A percentile compares a stretch with the other conserved stretches of the same genome.
phyloP scores from a whole-genome alignment of 805 yeast species.

The Isabelozyma gotoi region DNA sequence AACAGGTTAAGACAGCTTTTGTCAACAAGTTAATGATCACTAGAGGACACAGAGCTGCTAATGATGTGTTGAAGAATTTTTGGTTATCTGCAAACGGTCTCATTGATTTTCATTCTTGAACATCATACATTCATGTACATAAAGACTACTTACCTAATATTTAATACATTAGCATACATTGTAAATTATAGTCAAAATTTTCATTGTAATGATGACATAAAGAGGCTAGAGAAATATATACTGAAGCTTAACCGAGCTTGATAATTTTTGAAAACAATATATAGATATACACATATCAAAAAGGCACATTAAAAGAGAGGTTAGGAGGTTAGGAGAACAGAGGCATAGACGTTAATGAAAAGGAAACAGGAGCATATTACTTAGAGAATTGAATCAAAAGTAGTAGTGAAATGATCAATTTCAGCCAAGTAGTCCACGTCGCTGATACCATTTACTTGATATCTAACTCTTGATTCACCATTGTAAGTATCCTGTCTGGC shows the following conservation, averaged over 20 bases:
- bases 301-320: not conserved
- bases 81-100: slow-evolving; percentile 66
- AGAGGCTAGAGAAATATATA: not conserved
- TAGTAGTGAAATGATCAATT: slow-evolving; percentile 53
- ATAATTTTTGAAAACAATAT: not conserved
- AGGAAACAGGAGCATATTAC: not conserved
- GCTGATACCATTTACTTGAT: slow-evolving; percentile 57
- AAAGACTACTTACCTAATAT: slow-evolving; percentile 2
- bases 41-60: slow-evolving; percentile 63
- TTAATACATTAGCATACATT: slow-evolving; percentile 1
- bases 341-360: not conserved
- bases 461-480: slow-evolving; percentile 74
- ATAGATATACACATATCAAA: not conserved
- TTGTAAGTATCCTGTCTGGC: slow-evolving; percentile 85
- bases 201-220: not conserved
- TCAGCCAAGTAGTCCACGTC: slow-evolving; percentile 59
- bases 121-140: not conserved
- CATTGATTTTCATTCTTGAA: slow-evolving; percentile 31
- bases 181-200: not conserved
- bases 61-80: slow-evolving; percentile 57
- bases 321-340: too few species aligned
- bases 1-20: slow-evolving; percentile 39
- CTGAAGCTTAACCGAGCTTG: not conserved
- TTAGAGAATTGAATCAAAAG: slow-evolving; percentile 33
- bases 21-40: slow-evolving; percentile 58